These are phyloP conservation scores for Hygrophila difformis DNA, from an alignment of 257 asterid species.

Conservation along the genomic window DNA sequence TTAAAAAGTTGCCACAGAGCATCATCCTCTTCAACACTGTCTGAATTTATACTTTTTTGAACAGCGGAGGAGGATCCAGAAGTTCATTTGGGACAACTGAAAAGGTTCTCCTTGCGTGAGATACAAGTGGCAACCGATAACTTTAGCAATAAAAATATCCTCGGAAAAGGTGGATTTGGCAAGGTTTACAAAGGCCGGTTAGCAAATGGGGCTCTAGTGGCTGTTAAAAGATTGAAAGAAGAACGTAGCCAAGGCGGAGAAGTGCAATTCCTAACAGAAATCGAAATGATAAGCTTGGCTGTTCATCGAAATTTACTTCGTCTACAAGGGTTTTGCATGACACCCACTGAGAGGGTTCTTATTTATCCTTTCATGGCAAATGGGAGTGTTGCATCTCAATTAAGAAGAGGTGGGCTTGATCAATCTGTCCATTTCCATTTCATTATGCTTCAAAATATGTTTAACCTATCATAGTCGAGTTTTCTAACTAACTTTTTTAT, in stretches of 20 bases:
- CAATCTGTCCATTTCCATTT: neutral
- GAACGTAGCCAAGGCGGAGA: slow-evolving; percentile 53
- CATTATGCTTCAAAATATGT: neutral
- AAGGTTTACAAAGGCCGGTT: too few relatives aligned
- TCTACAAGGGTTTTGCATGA: slow-evolving; percentile 50
- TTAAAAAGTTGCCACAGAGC: too few relatives aligned
- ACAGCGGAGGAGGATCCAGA: too few relatives aligned
- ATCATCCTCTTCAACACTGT: too few relatives aligned
- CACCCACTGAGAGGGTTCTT: slow-evolving; percentile 48
- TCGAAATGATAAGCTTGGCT: slow-evolving; percentile 50
- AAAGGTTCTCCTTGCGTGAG: slow-evolving; percentile 45
- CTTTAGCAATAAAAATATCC: too few relatives aligned
- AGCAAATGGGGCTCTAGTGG: slow-evolving; percentile 40
- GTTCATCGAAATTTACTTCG: slow-evolving; percentile 54
- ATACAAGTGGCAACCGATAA: slow-evolving; percentile 49
- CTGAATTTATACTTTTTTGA: too few relatives aligned
- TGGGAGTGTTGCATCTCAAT: slow-evolving; percentile 52
- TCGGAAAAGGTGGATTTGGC: too few relatives aligned
- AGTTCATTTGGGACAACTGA: too few relatives aligned
- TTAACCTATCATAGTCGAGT: neutral
- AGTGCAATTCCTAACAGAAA: slow-evolving; percentile 47
- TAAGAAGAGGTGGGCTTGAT: slow-evolving; percentile 29
- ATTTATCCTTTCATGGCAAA: slow-evolving; percentile 57
- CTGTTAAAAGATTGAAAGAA: slow-evolving; percentile 46
- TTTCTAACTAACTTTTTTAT: neutral